Conservation (phyloP, 1,284 basidiomycete genomes). For the Cryptococcus jaspeensis region DNA sequence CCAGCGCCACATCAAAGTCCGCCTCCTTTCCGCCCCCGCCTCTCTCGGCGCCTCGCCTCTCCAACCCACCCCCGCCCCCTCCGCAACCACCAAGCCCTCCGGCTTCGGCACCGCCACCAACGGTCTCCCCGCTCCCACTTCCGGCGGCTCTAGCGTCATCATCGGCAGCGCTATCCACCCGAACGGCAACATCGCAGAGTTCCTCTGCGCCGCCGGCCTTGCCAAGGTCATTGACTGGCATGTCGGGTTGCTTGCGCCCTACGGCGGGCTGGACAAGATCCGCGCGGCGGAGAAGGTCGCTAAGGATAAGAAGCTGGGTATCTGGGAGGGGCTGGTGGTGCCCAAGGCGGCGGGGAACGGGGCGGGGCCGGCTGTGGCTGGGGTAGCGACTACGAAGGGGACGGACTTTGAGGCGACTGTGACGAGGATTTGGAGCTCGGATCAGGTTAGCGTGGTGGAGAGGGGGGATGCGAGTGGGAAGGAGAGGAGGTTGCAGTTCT, state of each 20-base stretch:
- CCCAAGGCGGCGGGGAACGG: slow-evolving; percentile 35
- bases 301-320: slow-evolving; percentile 73
- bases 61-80: slow-evolving; percentile 60
- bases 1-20: slow-evolving; percentile 82
- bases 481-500: slow-evolving; percentile 83
- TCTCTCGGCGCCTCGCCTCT: slow-evolving; percentile 74
- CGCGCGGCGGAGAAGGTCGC: slow-evolving; percentile 80
- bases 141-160: slow-evolving; percentile 71
- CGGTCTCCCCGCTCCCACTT: slow-evolving; percentile 35
- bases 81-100: slow-evolving; percentile 55
- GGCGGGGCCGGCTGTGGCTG: slow-evolving; percentile 12
- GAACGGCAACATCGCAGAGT: slow-evolving; percentile 90
- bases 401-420: slow-evolving; percentile 78
- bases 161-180: slow-evolving; percentile 91
- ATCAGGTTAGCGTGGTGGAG: slow-evolving; percentile 80
- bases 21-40: slow-evolving; percentile 81
- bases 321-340: slow-evolving; percentile 68
- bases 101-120: slow-evolving; percentile 8
- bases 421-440: slow-evolving; percentile 84
- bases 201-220: slow-evolving; percentile 77
- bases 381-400: slow-evolving; percentile 55
- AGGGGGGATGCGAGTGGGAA: slow-evolving; percentile 62
- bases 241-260: slow-evolving; percentile 82
- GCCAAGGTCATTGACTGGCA: slow-evolving; percentile 97
- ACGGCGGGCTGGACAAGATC: slow-evolving; percentile 78